Evolutionary conservation across 2,329 filamentous ascomycete species (phyloP), one percentile per base, ranked within the genome.

Genomic region (Verticillium tricorpus): DNA sequence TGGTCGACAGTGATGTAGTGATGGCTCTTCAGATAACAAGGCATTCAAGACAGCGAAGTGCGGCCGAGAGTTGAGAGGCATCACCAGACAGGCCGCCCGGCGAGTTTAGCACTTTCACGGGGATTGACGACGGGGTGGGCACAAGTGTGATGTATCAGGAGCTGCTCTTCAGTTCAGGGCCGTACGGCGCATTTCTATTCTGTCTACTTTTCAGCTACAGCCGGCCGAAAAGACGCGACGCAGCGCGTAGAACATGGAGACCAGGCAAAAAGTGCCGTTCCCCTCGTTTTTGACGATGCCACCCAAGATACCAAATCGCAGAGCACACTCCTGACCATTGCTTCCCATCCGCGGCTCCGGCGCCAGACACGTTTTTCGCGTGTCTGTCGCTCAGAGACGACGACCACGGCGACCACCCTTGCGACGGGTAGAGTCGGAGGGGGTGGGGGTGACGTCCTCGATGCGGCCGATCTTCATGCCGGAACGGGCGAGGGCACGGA

Each of bases 341-440:
- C 45, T 52, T 22, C 19, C 45, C 45, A n/a, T 25, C 8, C 17
- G 12, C 45, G 45, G 19, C 45, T 57, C 55, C 32, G 31, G 12
- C 39, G 57, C 25, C 39, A 39, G 25, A 31, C 37, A 39, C 56
- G 11, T 28, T 22, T 28, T 58, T 58, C 50, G 40, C 34, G 64
- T 59, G 66, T 67, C 73, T 78, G 68, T 77, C 75, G 80, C 82
- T 91, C 86, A 99, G 83, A 99, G 91, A 97, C 95, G 94, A 85
- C 95, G 95, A 98, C 95, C 95, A 91, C 95, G 94, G 84, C 95
- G 93, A 97, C 95, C 95, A 86, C 95, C 95, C 93, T 99, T 99
- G 86, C 94, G 93, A 85, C 95, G 92, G 77, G 95, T 99, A 81
- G 92, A 97, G 84, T 99, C 95, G 82, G 95, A 99, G 74, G 96